Percentiles rank a stretch among this genome's conserved stretches.
Evolutionary conservation across 495 filamentous ascomycete genomes (phyloP).

Genomic region (Melanomma pulvis-pyrius): DNA sequence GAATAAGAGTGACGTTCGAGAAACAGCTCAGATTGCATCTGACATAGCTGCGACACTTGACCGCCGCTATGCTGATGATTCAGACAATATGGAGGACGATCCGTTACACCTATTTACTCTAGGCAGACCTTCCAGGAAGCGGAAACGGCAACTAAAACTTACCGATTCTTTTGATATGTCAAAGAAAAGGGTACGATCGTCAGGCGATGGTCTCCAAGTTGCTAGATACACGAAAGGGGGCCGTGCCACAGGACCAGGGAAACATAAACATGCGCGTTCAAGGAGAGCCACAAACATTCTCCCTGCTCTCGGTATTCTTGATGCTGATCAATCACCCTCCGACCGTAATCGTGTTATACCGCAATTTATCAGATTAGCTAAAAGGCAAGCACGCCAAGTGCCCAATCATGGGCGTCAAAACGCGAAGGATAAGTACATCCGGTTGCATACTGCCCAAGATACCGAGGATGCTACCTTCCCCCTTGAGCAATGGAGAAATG

Average conservation of each 20-base stretch:
- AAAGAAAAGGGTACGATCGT: slow-evolving; percentile 29
- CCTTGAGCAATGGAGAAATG: slow-evolving; percentile 75
- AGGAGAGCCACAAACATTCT: slow-evolving; percentile 30
- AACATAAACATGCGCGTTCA: background rate
- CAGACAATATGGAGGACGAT: slow-evolving; percentile 56
- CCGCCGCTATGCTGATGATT: slow-evolving; percentile 30
- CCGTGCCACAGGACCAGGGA: slow-evolving; percentile 38
- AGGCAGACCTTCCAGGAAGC: slow-evolving; percentile 40
- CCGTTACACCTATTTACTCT: slow-evolving; percentile 60
- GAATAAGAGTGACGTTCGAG: background rate
- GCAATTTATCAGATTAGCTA: slow-evolving; percentile 76
- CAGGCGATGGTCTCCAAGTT: background rate
- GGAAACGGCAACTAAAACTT: slow-evolving; percentile 38
- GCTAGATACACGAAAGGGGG: slow-evolving; percentile 41
- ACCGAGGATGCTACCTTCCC: slow-evolving; percentile 72
- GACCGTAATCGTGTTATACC: slow-evolving; percentile 52
- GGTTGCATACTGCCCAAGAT: slow-evolving; percentile 69
- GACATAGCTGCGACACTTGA: slow-evolving; percentile 14
- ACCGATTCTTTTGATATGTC: slow-evolving; percentile 37
- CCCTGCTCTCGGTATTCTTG: slow-evolving; percentile 70
- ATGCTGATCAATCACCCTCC: slow-evolving; percentile 47
- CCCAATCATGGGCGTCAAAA: slow-evolving; percentile 69
- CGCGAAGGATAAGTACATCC: slow-evolving; percentile 73
- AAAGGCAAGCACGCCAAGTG: slow-evolving; percentile 65
- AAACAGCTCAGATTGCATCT: background rate